Conservation (phyloP, 148 eudicot species). For the Rhododendron mucronatum region DNA sequence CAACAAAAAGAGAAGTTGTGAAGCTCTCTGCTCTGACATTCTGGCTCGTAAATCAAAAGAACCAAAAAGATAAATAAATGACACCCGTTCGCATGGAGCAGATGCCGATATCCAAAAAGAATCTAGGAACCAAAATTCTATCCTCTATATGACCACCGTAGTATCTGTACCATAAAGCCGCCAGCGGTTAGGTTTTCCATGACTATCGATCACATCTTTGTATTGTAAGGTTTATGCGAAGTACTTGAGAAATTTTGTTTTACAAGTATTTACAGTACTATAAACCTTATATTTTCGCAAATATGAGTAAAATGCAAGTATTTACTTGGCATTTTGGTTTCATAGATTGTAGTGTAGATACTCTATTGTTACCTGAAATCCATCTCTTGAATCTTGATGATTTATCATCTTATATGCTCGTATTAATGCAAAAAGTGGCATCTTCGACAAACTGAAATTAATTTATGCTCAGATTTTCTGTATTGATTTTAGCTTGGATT, state of each 20-base stretch:
- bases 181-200: neutral
- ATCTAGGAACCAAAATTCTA: neutral
- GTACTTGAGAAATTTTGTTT: neutral
- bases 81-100: neutral
- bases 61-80: neutral
- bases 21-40: neutral
- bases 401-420: neutral
- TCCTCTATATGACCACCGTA: neutral
- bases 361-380: neutral
- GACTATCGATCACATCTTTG: neutral
- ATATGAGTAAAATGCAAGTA: neutral
- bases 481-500: neutral
- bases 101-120: neutral
- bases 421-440: neutral
- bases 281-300: neutral
- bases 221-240: neutral
- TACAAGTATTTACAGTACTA: neutral
- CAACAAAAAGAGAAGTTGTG: neutral
- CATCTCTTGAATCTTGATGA: neutral
- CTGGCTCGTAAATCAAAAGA: neutral
- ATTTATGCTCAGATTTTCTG: neutral
- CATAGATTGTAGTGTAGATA: neutral
- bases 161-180: neutral
- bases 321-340: neutral
- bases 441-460: neutral